A percentile compares a stretch with the other conserved stretches of the same genome.
These are phyloP conservation scores for Durio zibethinus DNA, from an alignment of 345 rosid species.

Conservation along the genomic window DNA sequence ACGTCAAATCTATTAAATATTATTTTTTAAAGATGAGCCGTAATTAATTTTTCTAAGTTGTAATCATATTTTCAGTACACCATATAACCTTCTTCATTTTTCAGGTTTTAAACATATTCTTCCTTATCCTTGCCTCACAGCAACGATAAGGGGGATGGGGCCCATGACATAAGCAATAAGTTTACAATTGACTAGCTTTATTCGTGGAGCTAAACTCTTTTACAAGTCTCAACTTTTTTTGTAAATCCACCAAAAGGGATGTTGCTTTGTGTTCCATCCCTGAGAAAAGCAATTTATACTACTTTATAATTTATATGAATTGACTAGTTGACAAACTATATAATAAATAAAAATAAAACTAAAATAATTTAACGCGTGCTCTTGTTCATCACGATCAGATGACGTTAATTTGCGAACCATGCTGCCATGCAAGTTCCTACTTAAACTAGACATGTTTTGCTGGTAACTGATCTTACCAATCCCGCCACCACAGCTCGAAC, in stretches of 20 bases:
- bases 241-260: not conserved
- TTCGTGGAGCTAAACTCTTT: not conserved
- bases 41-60: too few species aligned
- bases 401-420: conserved; percentile 44
- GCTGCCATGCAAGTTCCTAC: conserved; percentile 28
- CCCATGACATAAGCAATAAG: not conserved
- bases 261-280: not conserved
- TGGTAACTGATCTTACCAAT: not conserved
- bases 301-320: not conserved
- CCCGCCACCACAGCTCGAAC: not conserved
- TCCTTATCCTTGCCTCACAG: too few species aligned
- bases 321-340: not conserved
- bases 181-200: too few species aligned
- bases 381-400: conserved; percentile 22
- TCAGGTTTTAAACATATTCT: too few species aligned
- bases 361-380: conserved; percentile 31
- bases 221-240: not conserved
- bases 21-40: too few species aligned
- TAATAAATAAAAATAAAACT: not conserved
- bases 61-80: too few species aligned
- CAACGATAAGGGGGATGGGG: too few species aligned
- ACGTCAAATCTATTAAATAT: too few species aligned
- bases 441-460: conserved; percentile 21
- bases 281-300: not conserved
- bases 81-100: too few species aligned